Evolutionary conservation across 805 yeast genomes (phyloP).

Genomic region (Yueomyces sp.): DNA sequence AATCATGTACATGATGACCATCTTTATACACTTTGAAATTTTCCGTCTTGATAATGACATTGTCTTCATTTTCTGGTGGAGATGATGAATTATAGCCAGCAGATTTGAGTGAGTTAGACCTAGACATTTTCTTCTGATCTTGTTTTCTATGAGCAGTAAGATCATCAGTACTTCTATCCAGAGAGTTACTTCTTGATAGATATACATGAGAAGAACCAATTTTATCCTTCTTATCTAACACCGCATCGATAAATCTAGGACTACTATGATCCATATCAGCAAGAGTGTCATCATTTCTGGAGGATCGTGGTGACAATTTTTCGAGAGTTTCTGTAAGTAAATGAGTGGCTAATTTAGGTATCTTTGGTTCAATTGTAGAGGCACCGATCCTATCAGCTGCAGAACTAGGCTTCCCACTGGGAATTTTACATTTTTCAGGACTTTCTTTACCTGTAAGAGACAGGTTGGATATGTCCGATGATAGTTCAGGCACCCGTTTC

Average conservation of each 20-base stretch:
- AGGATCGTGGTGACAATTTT: neutral
- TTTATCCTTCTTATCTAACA: neutral
- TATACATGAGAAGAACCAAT: neutral
- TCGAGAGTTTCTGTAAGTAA: neutral
- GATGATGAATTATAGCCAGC: neutral
- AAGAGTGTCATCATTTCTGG: neutral
- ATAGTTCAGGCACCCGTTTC: too few species aligned
- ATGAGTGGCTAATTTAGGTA: neutral
- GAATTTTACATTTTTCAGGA: too few species aligned
- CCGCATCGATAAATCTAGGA: neutral
- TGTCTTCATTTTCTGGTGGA: slow-evolving; percentile 3
- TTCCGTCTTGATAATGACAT: slow-evolving; percentile 12
- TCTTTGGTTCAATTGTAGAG: neutral
- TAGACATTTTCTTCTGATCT: neutral
- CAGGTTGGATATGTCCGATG: too few species aligned
- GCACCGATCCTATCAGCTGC: neutral
- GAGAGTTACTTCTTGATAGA: neutral
- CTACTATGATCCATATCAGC: neutral
- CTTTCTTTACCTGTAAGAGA: too few species aligned
- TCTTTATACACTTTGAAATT: slow-evolving; percentile 17
- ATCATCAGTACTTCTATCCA: neutral
- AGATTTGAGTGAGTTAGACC: neutral
- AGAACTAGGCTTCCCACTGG: neutral
- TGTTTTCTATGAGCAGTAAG: neutral
- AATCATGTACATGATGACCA: slow-evolving; percentile 19